Base-by-base conservation (phyloP, 306 rosid genomes). In the Cicer judaicum region DNA sequence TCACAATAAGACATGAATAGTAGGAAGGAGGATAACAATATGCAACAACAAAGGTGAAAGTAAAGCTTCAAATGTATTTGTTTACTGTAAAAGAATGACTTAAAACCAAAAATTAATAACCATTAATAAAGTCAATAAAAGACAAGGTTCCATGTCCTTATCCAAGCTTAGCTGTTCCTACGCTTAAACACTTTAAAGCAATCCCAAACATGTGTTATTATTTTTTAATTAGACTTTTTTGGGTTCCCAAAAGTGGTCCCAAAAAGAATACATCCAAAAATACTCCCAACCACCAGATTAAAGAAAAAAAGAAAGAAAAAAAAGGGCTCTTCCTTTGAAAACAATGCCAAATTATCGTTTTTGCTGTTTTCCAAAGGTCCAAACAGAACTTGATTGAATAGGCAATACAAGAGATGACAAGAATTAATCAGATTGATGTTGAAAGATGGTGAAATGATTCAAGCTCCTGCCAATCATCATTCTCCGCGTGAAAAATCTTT, bases 151-250 rank as follows among this genome's bases (percentile, higher is more conserved):
- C 78, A 87, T 85, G 96, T 91, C 90, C 42, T 71, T 88, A 80
- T 91, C 96, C 75, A 76, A 73, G 82, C 93, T 78, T 83, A 88
- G 93, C 92, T 91, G 93, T 93, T 84, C 59, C 81, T 72, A 82
- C 89, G 75, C 88, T 82, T 81, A 76, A 71, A 74, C 86, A 68
- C 78, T 80, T 68, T 50, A 87, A 82, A 88, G 88, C 82, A 59
- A 83, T 76, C 82, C 85, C 88, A 78, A 84, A 84, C 86, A 83
- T 70, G 79, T 24, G 63, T 68, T 47, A 21, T 43, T 38, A 43
- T 54, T 55, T 61, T 72, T 67, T 49, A 61, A 80, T 62, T 56
- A 61, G 53, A 73, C 70, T 60, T 78, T 61, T 66, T 5, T 24
- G 81, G 79, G 64, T 49, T 72, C 72, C 72, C 21, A 69, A 70